Evolutionary conservation across 2,329 filamentous ascomycete genomes (phyloP).

Genomic region (Cladobotryum protrusum): DNA sequence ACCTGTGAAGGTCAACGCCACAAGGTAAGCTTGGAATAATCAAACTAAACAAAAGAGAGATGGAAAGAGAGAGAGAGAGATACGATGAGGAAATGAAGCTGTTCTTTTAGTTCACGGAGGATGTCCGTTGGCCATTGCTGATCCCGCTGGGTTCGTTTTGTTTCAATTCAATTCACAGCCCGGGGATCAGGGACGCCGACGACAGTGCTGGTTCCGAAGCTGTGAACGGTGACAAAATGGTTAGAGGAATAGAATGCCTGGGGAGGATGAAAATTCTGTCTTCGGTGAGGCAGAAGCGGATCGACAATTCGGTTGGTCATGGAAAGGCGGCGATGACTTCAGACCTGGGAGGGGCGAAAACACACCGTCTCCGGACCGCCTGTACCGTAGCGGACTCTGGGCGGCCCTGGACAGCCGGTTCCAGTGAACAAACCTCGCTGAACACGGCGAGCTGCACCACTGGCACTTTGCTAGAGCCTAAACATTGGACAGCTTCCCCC

Average conservation of each 20-base stretch:
- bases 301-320: no score
- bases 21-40: background rate
- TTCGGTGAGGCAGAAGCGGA: no score
- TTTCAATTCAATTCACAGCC: no score
- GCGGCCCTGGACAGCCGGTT: no score
- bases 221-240: no score
- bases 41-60: background rate
- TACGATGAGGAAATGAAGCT: background rate
- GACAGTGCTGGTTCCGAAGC: no score
- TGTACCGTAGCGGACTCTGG: background rate
- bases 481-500: background rate
- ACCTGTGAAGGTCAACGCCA: background rate
- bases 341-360: no score
- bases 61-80: background rate
- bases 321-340: no score
- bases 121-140: background rate
- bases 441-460: background rate
- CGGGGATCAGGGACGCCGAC: no score
- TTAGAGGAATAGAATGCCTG: no score
- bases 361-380: background rate
- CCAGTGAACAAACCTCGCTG: background rate
- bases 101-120: background rate
- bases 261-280: no score
- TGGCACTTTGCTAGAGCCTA: background rate
- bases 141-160: no score